phyloP scores from a whole-genome alignment of 2,329 filamentous ascomycete genomes.

The Huntiella omanensis region DNA sequence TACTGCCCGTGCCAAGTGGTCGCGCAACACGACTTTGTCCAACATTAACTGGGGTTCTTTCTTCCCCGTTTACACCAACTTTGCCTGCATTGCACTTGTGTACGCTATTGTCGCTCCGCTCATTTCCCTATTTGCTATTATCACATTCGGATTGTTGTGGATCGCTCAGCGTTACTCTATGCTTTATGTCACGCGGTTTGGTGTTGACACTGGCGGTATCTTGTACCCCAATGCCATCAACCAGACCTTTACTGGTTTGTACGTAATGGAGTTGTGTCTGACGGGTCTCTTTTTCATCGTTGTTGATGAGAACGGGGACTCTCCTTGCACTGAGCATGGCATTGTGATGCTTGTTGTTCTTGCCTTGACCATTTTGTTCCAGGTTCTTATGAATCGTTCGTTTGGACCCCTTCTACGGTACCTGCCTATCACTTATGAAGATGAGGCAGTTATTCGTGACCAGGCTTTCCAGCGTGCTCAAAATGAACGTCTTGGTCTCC shows the following conservation, averaged over 20 bases:
- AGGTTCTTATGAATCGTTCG: constrained; percentile 60
- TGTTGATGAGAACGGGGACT: constrained; percentile 30
- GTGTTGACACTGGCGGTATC: constrained; percentile 77
- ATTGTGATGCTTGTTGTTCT: constrained; percentile 66
- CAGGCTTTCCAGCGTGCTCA: constrained; percentile 72
- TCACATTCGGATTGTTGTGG: constrained; percentile 86
- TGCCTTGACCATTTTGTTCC: constrained; percentile 55
- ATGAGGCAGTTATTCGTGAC: constrained; percentile 82
- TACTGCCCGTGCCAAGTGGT: constrained; percentile 69
- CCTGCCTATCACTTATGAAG: constrained; percentile 84
- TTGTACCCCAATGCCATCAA: constrained; percentile 87
- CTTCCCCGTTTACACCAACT: constrained; percentile 92
- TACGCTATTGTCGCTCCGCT: constrained; percentile 80
- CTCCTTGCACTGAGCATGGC: constrained; percentile 54
- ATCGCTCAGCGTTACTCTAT: constrained; percentile 93
- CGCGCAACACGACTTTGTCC: constrained; percentile 58
- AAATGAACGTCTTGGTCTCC: constrained; percentile 45
- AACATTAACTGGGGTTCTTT: constrained; percentile 78
- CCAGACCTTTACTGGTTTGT: constrained; percentile 84
- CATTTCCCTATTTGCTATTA: constrained; percentile 80
- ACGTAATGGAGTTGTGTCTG: constrained; percentile 82
- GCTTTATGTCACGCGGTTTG: constrained; percentile 81
- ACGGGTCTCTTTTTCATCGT: constrained; percentile 80
- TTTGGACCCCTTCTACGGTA: constrained; percentile 78
- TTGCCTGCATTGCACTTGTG: constrained; percentile 78